A percentile compares a stretch with the other conserved stretches of the same genome.
Conservation (phyloP, 2,329 filamentous ascomycete genomes). For the Macrophomina tecta region DNA sequence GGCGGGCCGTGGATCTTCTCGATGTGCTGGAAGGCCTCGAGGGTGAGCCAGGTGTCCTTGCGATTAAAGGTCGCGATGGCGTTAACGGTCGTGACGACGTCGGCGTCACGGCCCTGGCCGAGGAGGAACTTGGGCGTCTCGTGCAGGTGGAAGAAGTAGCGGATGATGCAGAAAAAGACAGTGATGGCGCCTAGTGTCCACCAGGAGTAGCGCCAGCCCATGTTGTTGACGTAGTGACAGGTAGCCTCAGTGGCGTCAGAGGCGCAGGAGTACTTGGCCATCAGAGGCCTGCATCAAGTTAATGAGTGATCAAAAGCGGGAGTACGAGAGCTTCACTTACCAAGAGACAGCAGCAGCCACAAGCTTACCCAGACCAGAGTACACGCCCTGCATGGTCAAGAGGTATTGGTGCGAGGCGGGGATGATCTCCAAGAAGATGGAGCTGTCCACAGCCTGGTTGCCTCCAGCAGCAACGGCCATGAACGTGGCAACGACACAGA, state of each 20-base stretch:
- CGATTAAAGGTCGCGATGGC: slow-evolving; percentile 52
- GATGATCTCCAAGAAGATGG: slow-evolving; percentile 26
- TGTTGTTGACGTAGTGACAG: slow-evolving; percentile 38
- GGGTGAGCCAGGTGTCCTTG: slow-evolving; percentile 40
- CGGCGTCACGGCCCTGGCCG: slow-evolving; percentile 58
- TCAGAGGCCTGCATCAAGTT: slow-evolving; percentile 9
- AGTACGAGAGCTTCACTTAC: background rate
- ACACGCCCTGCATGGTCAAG: slow-evolving; percentile 23
- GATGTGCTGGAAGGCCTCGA: slow-evolving; percentile 45
- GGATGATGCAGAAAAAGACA: slow-evolving; percentile 55
- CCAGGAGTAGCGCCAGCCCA: slow-evolving; percentile 54
- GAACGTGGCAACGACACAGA: slow-evolving; percentile 23
- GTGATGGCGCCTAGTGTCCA: slow-evolving; percentile 50
- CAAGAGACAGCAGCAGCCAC: slow-evolving; percentile 10
- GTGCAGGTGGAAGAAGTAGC: slow-evolving; percentile 61
- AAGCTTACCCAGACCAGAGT: slow-evolving; percentile 21
- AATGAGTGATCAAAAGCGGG: background rate
- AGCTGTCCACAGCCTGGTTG: slow-evolving; percentile 24
- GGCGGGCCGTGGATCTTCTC: slow-evolving; percentile 38
- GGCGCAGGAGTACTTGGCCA: slow-evolving; percentile 27
- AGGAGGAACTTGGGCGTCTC: slow-evolving; percentile 68
- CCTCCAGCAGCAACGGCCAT: slow-evolving; percentile 21
- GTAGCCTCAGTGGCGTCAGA: slow-evolving; percentile 27
- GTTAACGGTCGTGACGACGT: slow-evolving; percentile 55
- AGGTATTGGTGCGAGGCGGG: slow-evolving; percentile 27